Conservation (phyloP, 139 green algal genomes). For the Coccomyxa sp. region DNA sequence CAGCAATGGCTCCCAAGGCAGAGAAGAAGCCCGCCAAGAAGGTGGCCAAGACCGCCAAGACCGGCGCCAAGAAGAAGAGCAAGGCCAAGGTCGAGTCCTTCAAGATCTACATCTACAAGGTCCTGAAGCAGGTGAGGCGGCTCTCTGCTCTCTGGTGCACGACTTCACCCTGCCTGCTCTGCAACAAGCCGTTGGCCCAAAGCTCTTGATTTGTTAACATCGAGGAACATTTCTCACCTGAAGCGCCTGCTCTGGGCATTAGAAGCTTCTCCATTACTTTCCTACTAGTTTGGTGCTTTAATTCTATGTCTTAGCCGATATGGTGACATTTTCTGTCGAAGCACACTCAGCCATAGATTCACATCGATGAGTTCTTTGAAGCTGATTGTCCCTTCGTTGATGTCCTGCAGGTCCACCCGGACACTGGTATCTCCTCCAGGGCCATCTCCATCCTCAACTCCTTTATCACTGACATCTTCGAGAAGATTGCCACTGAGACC, state of each 20-base stretch:
- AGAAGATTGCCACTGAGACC: constrained; percentile 81
- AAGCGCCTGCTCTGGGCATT: background rate
- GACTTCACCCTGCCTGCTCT: background rate
- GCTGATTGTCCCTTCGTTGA: too few relatives aligned
- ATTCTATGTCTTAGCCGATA: too few relatives aligned
- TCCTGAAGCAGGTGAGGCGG: constrained; percentile 42
- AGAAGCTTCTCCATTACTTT: background rate
- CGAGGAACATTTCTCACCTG: background rate
- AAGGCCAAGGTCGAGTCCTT: constrained; percentile 25
- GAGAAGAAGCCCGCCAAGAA: constrained; percentile 47
- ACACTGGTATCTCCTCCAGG: constrained; percentile 96
- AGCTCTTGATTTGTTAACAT: background rate
- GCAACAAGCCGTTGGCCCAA: background rate
- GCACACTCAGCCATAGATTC: too few relatives aligned
- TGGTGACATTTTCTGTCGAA: too few relatives aligned
- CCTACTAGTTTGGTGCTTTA: background rate
- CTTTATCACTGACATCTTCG: constrained; percentile 81
- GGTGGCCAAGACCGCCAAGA: constrained; percentile 20
- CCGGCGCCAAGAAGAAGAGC: constrained; percentile 21
- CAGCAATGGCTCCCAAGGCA: constrained; percentile 22
- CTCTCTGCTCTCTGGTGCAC: too few relatives aligned
- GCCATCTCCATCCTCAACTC: constrained; percentile 98
- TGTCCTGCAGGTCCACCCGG: constrained; percentile 75
- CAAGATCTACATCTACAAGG: constrained; percentile 45
- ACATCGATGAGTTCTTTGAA: too few relatives aligned